Base-by-base conservation (phyloP, 768 basidiomycete genomes). In the Leccinellum luteum region DNA sequence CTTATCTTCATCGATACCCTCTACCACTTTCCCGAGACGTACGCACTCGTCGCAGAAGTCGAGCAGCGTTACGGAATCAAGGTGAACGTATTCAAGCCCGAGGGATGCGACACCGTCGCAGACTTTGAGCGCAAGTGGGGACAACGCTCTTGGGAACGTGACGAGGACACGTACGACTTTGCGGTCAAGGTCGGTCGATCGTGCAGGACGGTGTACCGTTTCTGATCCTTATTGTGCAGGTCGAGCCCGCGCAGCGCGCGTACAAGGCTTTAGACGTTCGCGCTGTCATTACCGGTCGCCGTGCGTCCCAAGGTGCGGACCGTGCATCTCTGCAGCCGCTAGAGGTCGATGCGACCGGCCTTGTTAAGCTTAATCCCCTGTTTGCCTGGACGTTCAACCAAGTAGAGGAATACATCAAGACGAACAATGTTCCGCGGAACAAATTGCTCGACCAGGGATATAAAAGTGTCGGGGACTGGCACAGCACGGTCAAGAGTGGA, bases 1-100 rank as follows among this genome's bases (percentile, higher is more conserved):
- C 81, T 98, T 19, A 94, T 98, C 76, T 98, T 99, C 77, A 75
- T 98, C 69, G 95, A 99, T 76, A 98, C 97, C 0, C 79, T 98
- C 14, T 94, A 98, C 70, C 97, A 98, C 76, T 99, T 99, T 74
- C 77, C 79, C 4, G 92, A 98, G 76, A 98, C 96, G 5, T 88
- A 97, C 66, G 85, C 86, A 56, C 86, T 99, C 47, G 89, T 95
- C 10, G 83, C 87, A 35, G 85, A 86, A n/a, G 91, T 94, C 17
- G 84, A 87, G 66, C 71, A 78, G 63, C 83, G 78, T 59, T 99
- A 98, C 71, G 77, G 78, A n/a, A 77, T 85, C 38, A 80, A 81
- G 4, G 77, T 98, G 5, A 81, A 87, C 69, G 83, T 91, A 7
- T 97, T 86, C 77, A 87, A 80, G 62, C 96, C 97, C 9, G 81